Evolutionary conservation across 2,329 filamentous ascomycete species (phyloP), one percentile per base, ranked within the genome.

Genomic region (Ophiostoma novo-ulmi): DNA sequence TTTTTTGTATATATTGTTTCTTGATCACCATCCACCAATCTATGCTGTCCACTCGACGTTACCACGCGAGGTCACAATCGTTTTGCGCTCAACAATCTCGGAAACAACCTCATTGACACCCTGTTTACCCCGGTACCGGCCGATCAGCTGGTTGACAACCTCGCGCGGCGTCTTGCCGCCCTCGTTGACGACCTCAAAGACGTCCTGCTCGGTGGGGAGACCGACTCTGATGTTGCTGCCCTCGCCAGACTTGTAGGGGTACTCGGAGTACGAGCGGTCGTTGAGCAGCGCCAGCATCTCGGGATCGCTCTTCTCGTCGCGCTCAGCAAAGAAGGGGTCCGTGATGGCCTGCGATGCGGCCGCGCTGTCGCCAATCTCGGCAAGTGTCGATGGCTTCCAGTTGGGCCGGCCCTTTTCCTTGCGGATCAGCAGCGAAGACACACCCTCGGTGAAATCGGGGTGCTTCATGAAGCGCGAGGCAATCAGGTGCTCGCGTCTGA

Each of bases 361-460:
- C 26, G 86, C 82, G 65, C 82, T 78, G 20, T 79, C 77, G 20
- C 83, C 79, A 70, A 97, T 87, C 52, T 90, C 88, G n/a, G 87
- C 84, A 1, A 98, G 84, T 7, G 85, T 87, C 63, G 86, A 84
- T 4, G 93, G 94, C 74, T 90, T 80, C 95, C 95, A 99, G 73
- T 85, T 82, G 1, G 94, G 91, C 31, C 83, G 83, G 20, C 77
- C 81, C 75, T 77, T 77, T 22, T 78, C 76, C 81, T 93, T 93
- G 77, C 88, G 85, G 75, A 95, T 86, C 58, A 99, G 85, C 67
- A 90, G 86, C 35, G 93, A 90, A 69, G 88, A 88, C n/a, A 99
- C 94, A 70, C 95, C 95, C 81, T 97, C 92, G 63, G 89, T 89
- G 77, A 99, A 99, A 80, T 99, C 95, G 5, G 88, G 91, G 78